These are phyloP conservation scores for Fraxinus platypoda DNA, from an alignment of 305 asterid genomes.

Conservation along the genomic window DNA sequence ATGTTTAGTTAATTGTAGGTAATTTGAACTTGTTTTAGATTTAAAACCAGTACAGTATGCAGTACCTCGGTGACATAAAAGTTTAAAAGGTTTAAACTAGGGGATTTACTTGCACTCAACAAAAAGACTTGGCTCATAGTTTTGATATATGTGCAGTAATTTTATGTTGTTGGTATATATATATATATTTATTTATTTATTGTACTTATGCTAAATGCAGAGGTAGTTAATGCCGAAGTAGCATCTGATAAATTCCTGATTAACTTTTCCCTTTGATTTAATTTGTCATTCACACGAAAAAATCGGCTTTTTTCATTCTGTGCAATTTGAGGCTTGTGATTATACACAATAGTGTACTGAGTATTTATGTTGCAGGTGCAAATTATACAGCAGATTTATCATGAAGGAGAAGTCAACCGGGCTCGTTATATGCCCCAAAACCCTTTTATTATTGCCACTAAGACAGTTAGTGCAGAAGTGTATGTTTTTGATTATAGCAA, in stretches of 20 bases:
- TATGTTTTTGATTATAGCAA: conserved; percentile 86
- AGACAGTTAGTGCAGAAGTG: conserved; percentile 88
- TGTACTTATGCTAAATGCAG: neutral
- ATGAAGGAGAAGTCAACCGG: conserved; percentile 93
- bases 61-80: neutral
- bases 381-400: conserved; percentile 92
- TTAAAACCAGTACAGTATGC: neutral
- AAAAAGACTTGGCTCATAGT: neutral
- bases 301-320: neutral
- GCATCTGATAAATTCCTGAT: neutral
- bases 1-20: neutral
- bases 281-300: neutral
- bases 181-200: too few species aligned
- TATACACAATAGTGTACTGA: neutral
- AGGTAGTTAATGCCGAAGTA: neutral
- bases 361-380: conserved; percentile 64
- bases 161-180: neutral
- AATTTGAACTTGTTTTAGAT: neutral
- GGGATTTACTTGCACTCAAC: neutral
- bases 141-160: neutral
- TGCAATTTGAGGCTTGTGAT: neutral
- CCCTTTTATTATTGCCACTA: conserved; percentile 75
- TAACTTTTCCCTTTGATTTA: neutral
- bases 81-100: neutral
- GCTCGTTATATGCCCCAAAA: conserved; percentile 98